A percentile compares a stretch with the other conserved stretches of the same genome.
Evolutionary conservation across 148 eudicot genomes (phyloP).

Genomic region (Pouteria glomerata): DNA sequence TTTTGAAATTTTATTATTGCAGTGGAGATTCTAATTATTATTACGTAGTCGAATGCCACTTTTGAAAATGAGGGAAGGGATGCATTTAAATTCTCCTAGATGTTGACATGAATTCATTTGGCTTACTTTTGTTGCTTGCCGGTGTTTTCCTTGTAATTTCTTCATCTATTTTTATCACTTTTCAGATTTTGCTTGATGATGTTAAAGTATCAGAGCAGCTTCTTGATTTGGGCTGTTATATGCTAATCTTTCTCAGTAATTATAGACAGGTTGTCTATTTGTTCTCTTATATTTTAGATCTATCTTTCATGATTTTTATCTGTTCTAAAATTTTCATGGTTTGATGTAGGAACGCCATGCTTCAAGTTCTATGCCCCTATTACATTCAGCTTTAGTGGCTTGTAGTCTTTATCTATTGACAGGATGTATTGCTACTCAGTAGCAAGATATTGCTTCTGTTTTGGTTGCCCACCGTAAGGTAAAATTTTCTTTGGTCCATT

Average conservation of each 20-base stretch:
- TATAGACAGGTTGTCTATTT: constrained; percentile 51
- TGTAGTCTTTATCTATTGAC: constrained; percentile 71
- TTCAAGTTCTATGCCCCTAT: constrained; percentile 38
- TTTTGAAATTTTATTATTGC: not conserved
- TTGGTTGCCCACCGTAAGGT: constrained; percentile 76
- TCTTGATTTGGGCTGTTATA: constrained; percentile 77
- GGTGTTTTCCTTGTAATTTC: not conserved
- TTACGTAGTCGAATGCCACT: not conserved
- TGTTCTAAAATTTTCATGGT: constrained; percentile 22
- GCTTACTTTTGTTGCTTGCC: not conserved
- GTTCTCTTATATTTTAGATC: not conserved
- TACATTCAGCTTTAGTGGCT: constrained; percentile 76
- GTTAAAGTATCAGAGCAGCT: constrained; percentile 74
- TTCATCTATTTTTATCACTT: not conserved
- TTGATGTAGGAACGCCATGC: constrained; percentile 42
- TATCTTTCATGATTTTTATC: constrained; percentile 3
- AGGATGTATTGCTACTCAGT: constrained; percentile 71
- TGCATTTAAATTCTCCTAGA: not conserved
- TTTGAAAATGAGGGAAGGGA: not conserved
- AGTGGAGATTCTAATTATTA: not conserved
- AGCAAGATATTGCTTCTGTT: constrained; percentile 74
- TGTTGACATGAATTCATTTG: not conserved
- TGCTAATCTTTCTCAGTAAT: constrained; percentile 45
- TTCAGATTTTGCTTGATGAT: constrained; percentile 87
- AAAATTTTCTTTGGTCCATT: constrained; percentile 13